These are phyloP conservation scores for Trichomonascaceae sp. DNA, from an alignment of 1,139 yeast genomes.

Conservation along the genomic window DNA sequence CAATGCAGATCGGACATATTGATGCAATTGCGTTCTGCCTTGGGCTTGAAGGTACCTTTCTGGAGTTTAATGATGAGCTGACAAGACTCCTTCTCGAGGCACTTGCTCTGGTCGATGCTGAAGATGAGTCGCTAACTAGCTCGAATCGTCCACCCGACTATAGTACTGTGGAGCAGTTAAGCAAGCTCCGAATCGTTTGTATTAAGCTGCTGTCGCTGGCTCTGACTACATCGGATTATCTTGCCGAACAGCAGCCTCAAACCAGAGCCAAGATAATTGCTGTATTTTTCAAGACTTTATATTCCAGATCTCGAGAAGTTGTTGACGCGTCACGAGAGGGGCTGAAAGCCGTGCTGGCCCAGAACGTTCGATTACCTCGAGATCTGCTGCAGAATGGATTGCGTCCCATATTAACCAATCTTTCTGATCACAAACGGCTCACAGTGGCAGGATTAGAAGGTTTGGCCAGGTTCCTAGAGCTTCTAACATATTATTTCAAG, in stretches of 20 bases:
- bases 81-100: constrained; percentile 84
- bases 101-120: constrained; percentile 91
- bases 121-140: constrained; percentile 88
- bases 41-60: constrained; percentile 70
- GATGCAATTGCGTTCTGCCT: constrained; percentile 93
- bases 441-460: constrained; percentile 91
- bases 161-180: constrained; percentile 79
- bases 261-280: constrained; percentile 82
- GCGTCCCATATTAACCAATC: constrained; percentile 90
- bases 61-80: constrained; percentile 83
- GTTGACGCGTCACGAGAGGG: constrained; percentile 94
- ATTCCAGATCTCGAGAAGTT: constrained; percentile 78
- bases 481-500: constrained; percentile 85
- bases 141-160: constrained; percentile 81
- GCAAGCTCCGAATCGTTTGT: constrained; percentile 83
- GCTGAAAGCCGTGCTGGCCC: constrained; percentile 72
- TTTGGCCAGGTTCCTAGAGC: constrained; percentile 74
- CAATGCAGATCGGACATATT: constrained; percentile 97
- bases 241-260: constrained; percentile 68
- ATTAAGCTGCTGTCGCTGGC: constrained; percentile 79
- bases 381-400: constrained; percentile 89
- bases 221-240: constrained; percentile 42
- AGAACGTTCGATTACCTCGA: constrained; percentile 84
- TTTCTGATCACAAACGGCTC: constrained; percentile 86
- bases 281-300: constrained; percentile 88